phyloP scores from a whole-genome alignment of 2,329 filamentous ascomycete species.

The Aspergillus jensenii region DNA sequence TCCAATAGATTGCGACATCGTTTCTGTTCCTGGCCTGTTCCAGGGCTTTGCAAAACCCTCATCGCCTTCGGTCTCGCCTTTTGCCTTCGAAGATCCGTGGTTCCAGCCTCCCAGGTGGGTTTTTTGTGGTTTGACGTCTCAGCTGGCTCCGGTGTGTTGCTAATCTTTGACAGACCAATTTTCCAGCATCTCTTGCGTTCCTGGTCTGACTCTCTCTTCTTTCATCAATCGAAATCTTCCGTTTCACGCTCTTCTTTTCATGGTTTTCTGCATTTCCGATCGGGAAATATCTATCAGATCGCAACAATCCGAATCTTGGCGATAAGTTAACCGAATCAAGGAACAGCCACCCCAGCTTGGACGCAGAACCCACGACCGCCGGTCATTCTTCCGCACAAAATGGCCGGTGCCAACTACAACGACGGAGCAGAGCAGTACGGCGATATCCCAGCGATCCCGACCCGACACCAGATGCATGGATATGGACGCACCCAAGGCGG shows the following conservation, averaged over 20 bases:
- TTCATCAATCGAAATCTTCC: neutral
- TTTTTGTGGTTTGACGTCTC: slow-evolving; percentile 10
- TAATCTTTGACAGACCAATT: neutral
- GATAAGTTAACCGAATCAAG: neutral
- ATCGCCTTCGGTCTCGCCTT: neutral
- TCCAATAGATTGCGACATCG: neutral
- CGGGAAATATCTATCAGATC: neutral
- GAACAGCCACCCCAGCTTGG: neutral
- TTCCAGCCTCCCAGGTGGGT: slow-evolving; percentile 8
- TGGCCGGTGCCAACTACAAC: neutral
- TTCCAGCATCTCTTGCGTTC: neutral
- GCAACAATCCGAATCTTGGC: neutral
- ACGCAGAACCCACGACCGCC: neutral
- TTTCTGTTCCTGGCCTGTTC: slow-evolving; percentile 1
- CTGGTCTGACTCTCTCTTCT: neutral
- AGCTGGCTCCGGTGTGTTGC: neutral
- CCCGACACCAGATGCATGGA: slow-evolving; percentile 7
- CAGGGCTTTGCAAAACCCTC: neutral
- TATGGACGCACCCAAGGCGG: neutral
- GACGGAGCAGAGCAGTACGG: slow-evolving; percentile 6
- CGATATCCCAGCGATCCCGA: slow-evolving; percentile 14
- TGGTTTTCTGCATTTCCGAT: neutral
- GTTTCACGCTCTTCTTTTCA: neutral
- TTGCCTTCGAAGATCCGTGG: slow-evolving; percentile 12
- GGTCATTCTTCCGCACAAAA: neutral